Base-by-base conservation (phyloP, 768 basidiomycete species). In the Gloeopeniophorella convolvens region DNA sequence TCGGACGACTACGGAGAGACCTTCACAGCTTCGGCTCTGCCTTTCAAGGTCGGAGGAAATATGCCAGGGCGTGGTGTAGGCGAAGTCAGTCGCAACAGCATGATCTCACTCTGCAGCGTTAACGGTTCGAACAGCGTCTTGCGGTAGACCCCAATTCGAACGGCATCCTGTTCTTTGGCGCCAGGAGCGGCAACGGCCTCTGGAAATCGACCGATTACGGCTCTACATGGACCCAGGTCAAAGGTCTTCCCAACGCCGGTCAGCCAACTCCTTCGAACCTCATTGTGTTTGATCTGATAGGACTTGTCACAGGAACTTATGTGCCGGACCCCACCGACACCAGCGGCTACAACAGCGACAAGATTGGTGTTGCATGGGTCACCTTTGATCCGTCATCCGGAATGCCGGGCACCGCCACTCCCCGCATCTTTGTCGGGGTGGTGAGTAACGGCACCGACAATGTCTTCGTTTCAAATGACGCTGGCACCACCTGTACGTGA, bases 21-120 rank as follows among this genome's bases (percentile, higher is more conserved):
- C 0, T 85, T 74, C 60, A 76, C 71, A 1, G 55, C 72, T 2
- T 74, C 78, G 5, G 57, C 62, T 6, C 64, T 85, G 0, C 76
- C 81, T 0, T 83, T 83, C 72, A 84, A 84, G 56, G 75, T 82
- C 27, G 80, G 82, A 27, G 80, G 80, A 7, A 82, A 82, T 61
- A 81, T 80, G 80, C 81, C 80, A 28, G 81, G 80, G 42, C 78
- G 81, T 60, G 82, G 80, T 59, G 75, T 81, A 74, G 75, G 78
- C 60, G 77, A 78, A 67, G 77, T 75, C 60, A 26, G 58, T 47
- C 7, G 39, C 11, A 31, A 11, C 28, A 47, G n/a, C 24, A 36
- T 47, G 31, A 27, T 8, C 15, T 51, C 18, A 27, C 28, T 33
- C 42, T n/a, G 8, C 28, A 20, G 26, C 15, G n/a, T 42, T 24